These are phyloP conservation scores for Venustampulla echinocandica DNA, from an alignment of 495 filamentous ascomycete species.

Conservation along the genomic window DNA sequence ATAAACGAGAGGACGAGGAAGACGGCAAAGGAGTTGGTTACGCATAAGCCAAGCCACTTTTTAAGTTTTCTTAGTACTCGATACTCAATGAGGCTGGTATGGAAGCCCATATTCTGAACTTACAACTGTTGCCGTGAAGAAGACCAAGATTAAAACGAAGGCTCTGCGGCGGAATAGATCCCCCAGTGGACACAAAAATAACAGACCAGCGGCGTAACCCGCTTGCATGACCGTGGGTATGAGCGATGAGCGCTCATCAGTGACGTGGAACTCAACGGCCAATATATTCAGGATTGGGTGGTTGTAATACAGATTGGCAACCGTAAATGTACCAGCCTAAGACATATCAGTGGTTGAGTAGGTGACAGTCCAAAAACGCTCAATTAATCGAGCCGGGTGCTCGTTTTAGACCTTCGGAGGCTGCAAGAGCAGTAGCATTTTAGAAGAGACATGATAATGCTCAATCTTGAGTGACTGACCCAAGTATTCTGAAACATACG, in stretches of 20 bases:
- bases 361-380: not conserved
- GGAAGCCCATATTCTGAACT: constrained; percentile 1
- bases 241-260: constrained; percentile 39
- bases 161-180: constrained; percentile 63
- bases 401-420: too few species aligned
- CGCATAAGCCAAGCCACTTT: constrained; percentile 58
- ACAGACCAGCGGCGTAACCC: constrained; percentile 66
- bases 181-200: constrained; percentile 71
- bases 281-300: constrained; percentile 57
- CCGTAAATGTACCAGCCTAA: constrained; percentile 35
- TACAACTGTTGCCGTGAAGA: constrained; percentile 58
- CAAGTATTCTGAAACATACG: too few species aligned
- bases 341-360: constrained; percentile 12
- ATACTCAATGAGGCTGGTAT: not conserved
- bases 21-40: constrained; percentile 53
- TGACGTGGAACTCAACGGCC: constrained; percentile 50
- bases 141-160: constrained; percentile 58
- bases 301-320: constrained; percentile 62
- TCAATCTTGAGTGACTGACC: too few species aligned
- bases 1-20: constrained; percentile 66
- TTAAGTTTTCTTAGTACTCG: too few species aligned
- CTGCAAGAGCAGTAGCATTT: too few species aligned
- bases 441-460: too few species aligned
- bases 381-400: too few species aligned
- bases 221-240: constrained; percentile 75